Percentiles rank a stretch among this genome's conserved stretches.
These are phyloP conservation scores for Aspergillus terreus DNA, from an alignment of 2,329 filamentous ascomycete species.

Conservation along the genomic window DNA sequence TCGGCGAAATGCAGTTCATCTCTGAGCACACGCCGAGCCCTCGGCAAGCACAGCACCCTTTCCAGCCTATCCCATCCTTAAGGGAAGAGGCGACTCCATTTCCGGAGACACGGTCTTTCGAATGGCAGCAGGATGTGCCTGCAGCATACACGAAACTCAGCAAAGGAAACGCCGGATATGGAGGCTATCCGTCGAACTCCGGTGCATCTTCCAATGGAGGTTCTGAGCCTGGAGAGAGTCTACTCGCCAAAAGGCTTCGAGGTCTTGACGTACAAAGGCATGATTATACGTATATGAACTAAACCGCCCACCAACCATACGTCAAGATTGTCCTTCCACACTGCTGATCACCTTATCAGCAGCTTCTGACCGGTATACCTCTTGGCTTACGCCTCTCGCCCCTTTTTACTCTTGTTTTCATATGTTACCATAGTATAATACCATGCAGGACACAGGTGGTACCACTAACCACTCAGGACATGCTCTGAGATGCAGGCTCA, in stretches of 20 bases:
- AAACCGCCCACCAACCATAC: background rate
- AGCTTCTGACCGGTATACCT: background rate
- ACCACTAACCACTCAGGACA: background rate
- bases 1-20: background rate
- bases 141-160: conserved; percentile 63
- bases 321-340: background rate
- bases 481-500: background rate
- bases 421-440: background rate
- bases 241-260: conserved; percentile 67
- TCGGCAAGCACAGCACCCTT: conserved; percentile 13
- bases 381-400: background rate
- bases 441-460: background rate
- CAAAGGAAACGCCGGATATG: conserved; percentile 62
- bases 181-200: conserved; percentile 51
- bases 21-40: background rate
- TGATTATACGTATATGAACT: conserved; percentile 5
- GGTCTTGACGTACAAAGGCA: conserved; percentile 53
- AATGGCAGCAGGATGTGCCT: conserved; percentile 26
- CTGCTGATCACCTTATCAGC: background rate
- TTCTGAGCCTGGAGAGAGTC: conserved; percentile 55
- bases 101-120: conserved; percentile 15
- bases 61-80: conserved; percentile 16
- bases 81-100: conserved; percentile 19
- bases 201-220: conserved; percentile 23
- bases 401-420: background rate